Percentiles rank a stretch among this genome's conserved stretches.
These are phyloP conservation scores for Beauveria australis DNA, from an alignment of 2,329 filamentous ascomycete genomes.

Conservation along the genomic window DNA sequence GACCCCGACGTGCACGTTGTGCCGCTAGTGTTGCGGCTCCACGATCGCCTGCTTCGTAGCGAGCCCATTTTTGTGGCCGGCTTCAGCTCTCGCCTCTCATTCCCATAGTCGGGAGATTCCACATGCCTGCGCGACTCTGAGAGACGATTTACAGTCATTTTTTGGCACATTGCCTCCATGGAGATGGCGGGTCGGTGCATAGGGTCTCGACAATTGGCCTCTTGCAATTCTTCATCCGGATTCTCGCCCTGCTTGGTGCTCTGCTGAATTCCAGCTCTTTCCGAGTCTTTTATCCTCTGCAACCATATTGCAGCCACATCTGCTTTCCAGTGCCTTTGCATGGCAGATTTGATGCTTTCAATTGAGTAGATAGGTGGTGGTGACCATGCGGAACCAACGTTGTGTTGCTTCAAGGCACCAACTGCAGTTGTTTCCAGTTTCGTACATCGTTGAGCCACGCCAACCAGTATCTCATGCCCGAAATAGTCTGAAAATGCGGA, in stretches of 20 bases:
- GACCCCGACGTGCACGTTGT: conserved; percentile 1
- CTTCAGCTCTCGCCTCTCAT: neutral
- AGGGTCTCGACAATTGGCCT: neutral
- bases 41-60: neutral
- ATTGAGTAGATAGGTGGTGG: conserved; percentile 29
- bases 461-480: conserved; percentile 18
- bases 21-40: neutral
- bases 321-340: conserved; percentile 41
- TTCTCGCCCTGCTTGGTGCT: neutral
- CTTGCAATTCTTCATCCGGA: neutral
- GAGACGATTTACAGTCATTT: neutral
- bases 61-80: neutral
- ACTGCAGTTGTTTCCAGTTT: conserved; percentile 43
- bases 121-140: neutral
- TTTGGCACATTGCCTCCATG: neutral
- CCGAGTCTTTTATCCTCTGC: conserved; percentile 20
- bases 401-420: conserved; percentile 42
- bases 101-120: neutral
- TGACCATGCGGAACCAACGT: conserved; percentile 43
- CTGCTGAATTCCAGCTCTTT: neutral
- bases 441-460: conserved; percentile 35
- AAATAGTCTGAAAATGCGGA: conserved; percentile 41
- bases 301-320: conserved; percentile 35
- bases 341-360: conserved; percentile 35
- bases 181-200: neutral